phyloP scores from a whole-genome alignment of 108 stramenopile species.

The Phaeodactylum tricornutum region DNA sequence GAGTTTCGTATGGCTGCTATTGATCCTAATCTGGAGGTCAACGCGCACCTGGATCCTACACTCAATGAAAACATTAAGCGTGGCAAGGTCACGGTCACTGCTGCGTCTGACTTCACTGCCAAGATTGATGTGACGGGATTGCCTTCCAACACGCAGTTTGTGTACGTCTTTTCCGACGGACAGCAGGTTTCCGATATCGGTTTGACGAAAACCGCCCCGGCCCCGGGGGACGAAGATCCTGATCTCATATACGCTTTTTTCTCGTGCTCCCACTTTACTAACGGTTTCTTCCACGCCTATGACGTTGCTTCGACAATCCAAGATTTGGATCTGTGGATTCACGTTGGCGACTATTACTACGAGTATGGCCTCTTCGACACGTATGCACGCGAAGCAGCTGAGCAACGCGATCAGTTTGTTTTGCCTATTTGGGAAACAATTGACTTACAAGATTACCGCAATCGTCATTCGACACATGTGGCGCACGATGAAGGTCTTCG shows the following conservation, averaged over 20 bases:
- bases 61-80: conserved; percentile 7
- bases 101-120: conserved; percentile 6
- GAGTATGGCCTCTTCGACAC: conserved; percentile 11
- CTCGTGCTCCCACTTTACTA: conserved; percentile 15
- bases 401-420: not conserved
- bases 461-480: conserved; percentile 7
- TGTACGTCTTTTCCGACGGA: conserved; percentile 16
- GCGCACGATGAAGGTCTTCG: conserved; percentile 16
- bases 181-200: conserved; percentile 8
- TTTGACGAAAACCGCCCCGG: conserved; percentile 17
- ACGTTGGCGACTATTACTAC: conserved; percentile 21
- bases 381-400: conserved; percentile 10
- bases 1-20: conserved; percentile 12
- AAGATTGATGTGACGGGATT: conserved; percentile 20
- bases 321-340: conserved; percentile 22
- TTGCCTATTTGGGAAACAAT: conserved; percentile 17
- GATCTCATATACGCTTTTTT: conserved; percentile 16
- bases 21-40: conserved; percentile 1
- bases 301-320: conserved; percentile 16
- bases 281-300: conserved; percentile 27
- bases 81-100: not conserved
- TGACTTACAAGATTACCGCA: conserved; percentile 14
- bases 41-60: conserved; percentile 12
- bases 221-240: conserved; percentile 8
- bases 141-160: conserved; percentile 6